Evolutionary conservation across 202 grass and related monocot genomes (phyloP), one percentile per base, ranked within the genome.

Genomic region (Carex sylvatica): DNA sequence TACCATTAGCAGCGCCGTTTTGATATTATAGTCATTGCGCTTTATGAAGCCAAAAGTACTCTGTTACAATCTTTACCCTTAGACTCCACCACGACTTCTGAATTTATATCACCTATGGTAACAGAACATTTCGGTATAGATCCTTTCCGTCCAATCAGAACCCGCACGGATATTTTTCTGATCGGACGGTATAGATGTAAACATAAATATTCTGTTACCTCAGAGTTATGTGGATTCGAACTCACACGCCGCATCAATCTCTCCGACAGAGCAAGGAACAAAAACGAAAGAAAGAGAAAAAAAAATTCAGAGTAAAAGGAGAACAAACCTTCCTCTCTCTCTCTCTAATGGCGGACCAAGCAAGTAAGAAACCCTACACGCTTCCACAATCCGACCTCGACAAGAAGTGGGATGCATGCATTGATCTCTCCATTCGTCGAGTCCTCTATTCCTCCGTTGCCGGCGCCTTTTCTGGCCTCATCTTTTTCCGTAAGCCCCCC

Each of bases 391-490:
- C 91, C 79, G 86, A 88, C 76, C 89, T 98, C 40, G 95, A 95
- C 69, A 88, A 89, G 63, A 97, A 94, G 85, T 92, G 92, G 91
- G 91, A 97, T 68, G 88, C 90, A 22, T 97, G 94, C 85, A 84
- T 97, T 38, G 94, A 97, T 82, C 83, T 97, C 88, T 90, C 94
- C 76, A 90, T 94, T 84, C 94, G 94, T 85, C 91, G 94, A 54
- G 82, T 94, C 72, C 82, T 91, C 76, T 97, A 97, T 79, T 90
- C 91, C 75, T 92, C 94, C 85, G 47, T 97, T 54, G 88, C 84
- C 72, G 94, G 94, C 81, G 88, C 90, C 85, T 92, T 92, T 62
- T 65, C 83, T 15, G 90, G 89, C 80, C 88, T 97, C 83, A 83
- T 97, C 88, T 86, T 97, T 66, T 92, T 97, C 80, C 90, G 94